phyloP scores from a whole-genome alignment of 1,139 yeast species.

The Debaryomycetaceae sp. region DNA sequence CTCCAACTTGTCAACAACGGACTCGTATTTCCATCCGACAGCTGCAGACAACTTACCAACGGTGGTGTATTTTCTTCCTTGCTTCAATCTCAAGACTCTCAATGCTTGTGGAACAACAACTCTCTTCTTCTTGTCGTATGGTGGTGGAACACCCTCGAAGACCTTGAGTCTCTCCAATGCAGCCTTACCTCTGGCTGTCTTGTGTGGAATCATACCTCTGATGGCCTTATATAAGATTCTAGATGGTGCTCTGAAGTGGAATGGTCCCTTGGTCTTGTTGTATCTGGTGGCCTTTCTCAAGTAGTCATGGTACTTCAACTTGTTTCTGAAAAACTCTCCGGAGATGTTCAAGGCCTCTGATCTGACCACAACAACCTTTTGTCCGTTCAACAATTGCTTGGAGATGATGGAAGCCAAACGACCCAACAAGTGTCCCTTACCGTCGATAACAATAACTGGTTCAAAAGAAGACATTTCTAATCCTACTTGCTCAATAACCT shows the following conservation, averaged over 20 bases:
- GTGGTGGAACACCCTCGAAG: conserved; percentile 99
- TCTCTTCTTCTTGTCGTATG: conserved; percentile 99
- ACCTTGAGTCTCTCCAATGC: conserved; percentile 99
- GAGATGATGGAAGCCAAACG: conserved; percentile 99
- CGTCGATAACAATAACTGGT: conserved; percentile 97
- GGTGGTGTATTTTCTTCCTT: conserved; percentile 99
- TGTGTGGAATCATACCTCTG: conserved; percentile 99
- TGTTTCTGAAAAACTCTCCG: conserved; percentile 99
- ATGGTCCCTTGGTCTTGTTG: conserved; percentile 99
- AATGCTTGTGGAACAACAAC: conserved; percentile 99
- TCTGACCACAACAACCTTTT: conserved; percentile 96
- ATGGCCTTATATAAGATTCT: conserved; percentile 99
- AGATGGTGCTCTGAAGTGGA: conserved; percentile 99
- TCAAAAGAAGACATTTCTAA: conserved; percentile 77
- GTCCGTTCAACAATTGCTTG: conserved; percentile 97
- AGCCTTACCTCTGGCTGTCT: conserved; percentile 99
- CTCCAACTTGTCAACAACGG: conserved; percentile 95
- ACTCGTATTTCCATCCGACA: conserved; percentile 99
- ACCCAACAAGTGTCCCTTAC: conserved; percentile 99
- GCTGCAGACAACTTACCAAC: conserved; percentile 94
- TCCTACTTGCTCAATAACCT: not conserved
- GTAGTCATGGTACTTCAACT: conserved; percentile 99
- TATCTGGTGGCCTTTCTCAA: conserved; percentile 98
- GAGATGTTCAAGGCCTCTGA: conserved; percentile 98
- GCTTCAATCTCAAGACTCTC: conserved; percentile 98